Evolutionary conservation across 257 asterid genomes (phyloP).

Genomic region (Przewalskia tangutica): DNA sequence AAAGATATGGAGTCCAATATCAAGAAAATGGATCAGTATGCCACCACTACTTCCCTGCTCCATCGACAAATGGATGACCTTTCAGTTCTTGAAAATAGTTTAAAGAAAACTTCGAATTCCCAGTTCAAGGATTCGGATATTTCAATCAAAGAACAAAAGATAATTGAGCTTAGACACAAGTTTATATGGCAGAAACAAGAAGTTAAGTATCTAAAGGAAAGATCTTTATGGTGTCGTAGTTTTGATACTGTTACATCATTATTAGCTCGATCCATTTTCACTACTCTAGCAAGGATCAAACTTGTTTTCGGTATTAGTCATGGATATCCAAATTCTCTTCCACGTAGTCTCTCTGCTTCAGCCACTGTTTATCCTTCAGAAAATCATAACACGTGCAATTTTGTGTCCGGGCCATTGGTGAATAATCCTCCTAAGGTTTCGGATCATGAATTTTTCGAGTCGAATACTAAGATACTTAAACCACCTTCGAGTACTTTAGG

Average conservation of each 20-base stretch:
- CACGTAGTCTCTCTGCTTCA: constrained; percentile 72
- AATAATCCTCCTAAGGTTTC: constrained; percentile 23
- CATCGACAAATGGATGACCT: constrained; percentile 74
- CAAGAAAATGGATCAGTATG: constrained; percentile 55
- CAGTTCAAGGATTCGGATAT: constrained; percentile 15
- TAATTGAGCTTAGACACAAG: constrained; percentile 61
- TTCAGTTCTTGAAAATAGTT: constrained; percentile 30
- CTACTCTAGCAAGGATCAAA: constrained; percentile 61
- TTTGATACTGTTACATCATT: constrained; percentile 55
- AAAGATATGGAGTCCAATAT: constrained; percentile 52
- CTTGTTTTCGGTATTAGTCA: constrained; percentile 59
- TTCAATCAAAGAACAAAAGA: constrained; percentile 35
- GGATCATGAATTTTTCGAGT: constrained; percentile 29
- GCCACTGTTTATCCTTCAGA: constrained; percentile 82
- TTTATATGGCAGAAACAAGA: constrained; percentile 70
- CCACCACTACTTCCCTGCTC: constrained; percentile 37
- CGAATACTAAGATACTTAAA: constrained; percentile 38
- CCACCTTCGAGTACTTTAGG: constrained; percentile 66
- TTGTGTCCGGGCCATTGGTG: constrained; percentile 55
- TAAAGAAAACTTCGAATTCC: constrained; percentile 33
- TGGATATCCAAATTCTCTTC: constrained; percentile 38
- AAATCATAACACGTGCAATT: constrained; percentile 21
- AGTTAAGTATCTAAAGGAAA: constrained; percentile 62
- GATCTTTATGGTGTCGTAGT: constrained; percentile 68
- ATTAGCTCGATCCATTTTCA: constrained; percentile 57